These are phyloP conservation scores for Ilex aquifolium DNA, from an alignment of 257 asterid genomes.

Conservation along the genomic window DNA sequence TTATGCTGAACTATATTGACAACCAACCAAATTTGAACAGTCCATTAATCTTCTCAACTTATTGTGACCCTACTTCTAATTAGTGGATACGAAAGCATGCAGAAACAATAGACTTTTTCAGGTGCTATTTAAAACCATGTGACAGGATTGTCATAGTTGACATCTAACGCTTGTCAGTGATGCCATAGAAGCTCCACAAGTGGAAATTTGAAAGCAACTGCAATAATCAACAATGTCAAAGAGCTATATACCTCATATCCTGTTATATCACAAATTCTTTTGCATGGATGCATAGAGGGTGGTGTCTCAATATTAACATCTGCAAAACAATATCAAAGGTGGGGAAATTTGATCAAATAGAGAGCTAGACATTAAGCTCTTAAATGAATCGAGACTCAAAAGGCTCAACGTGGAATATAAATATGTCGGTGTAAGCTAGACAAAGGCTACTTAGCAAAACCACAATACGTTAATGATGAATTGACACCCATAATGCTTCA, in stretches of 20 bases:
- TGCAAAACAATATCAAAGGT: slow-evolving; percentile 7
- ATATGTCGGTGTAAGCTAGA: no score
- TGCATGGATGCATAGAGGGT: slow-evolving; percentile 78
- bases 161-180: background rate
- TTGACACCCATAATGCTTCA: no score
- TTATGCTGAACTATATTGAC: no score
- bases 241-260: slow-evolving; percentile 66
- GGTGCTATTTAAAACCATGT: background rate
- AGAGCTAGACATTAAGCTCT: no score
- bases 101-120: background rate
- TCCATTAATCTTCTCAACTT: background rate
- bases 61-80: background rate
- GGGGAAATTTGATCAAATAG: background rate
- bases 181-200: background rate
- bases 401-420: no score
- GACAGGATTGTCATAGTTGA: no score
- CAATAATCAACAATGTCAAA: background rate
- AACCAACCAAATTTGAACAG: no score
- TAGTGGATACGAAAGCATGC: background rate
- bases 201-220: background rate
- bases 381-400: no score
- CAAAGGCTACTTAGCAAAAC: no score
- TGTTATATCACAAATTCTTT: slow-evolving; percentile 82
- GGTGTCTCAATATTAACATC: slow-evolving; percentile 87
- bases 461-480: no score